These are phyloP conservation scores for Nothopassalora personata DNA, from an alignment of 2,329 filamentous ascomycete genomes.

Conservation along the genomic window DNA sequence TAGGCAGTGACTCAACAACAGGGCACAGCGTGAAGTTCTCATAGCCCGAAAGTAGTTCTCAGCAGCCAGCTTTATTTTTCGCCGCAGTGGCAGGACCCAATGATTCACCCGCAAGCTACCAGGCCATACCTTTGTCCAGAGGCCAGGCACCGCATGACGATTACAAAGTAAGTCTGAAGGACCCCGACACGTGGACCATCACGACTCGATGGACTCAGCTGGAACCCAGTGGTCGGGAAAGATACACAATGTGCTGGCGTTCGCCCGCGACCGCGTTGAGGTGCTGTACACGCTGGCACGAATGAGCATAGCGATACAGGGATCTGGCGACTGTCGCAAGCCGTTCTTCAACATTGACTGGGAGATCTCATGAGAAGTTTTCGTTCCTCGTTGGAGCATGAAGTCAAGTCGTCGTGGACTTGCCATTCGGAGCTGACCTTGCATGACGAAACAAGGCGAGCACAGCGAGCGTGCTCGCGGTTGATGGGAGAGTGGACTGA, in stretches of 20 bases:
- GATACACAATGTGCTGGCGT: neutral
- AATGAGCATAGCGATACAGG: neutral
- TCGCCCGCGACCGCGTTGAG: neutral
- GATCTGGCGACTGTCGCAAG: neutral
- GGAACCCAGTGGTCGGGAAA: neutral
- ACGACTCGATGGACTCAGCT: neutral
- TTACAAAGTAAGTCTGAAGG: neutral
- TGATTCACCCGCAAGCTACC: neutral
- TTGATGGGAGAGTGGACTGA: too few relatives aligned
- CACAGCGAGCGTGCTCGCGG: too few relatives aligned
- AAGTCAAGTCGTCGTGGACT: neutral
- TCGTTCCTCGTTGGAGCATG: neutral
- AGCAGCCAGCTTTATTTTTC: neutral
- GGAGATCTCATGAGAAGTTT: neutral
- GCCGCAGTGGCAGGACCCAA: neutral
- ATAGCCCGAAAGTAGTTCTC: neutral
- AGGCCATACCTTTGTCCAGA: neutral
- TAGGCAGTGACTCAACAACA: neutral
- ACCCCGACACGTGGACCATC: neutral
- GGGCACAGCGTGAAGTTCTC: neutral
- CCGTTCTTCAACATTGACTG: neutral
- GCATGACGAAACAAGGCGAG: too few relatives aligned
- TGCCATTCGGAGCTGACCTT: neutral
- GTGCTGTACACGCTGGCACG: neutral
- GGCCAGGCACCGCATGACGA: neutral